These are phyloP conservation scores for Coemansia linderi DNA, from an alignment of 371 early-diverging fungal genomes.

Conservation along the genomic window DNA sequence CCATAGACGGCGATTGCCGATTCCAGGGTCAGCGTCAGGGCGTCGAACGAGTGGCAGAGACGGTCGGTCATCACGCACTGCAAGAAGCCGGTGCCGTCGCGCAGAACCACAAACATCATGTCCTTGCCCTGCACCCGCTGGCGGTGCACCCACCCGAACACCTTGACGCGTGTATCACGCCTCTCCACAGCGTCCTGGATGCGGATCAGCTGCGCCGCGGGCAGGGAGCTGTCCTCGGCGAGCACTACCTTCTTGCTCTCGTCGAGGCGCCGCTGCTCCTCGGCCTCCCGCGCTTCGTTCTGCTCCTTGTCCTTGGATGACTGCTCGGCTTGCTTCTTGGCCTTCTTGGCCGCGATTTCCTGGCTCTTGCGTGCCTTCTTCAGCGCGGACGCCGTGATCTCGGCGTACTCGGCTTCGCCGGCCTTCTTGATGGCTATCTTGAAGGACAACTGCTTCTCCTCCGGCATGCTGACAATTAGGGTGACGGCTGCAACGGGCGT, in stretches of 20 bases:
- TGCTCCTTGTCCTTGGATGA: constrained; percentile 73
- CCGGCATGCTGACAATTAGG: constrained; percentile 23
- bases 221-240: constrained; percentile 74
- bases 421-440: constrained; percentile 72
- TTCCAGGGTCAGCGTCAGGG: constrained; percentile 88
- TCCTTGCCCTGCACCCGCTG: constrained; percentile 95
- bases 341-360: constrained; percentile 84
- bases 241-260: constrained; percentile 82
- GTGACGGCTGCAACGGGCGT: constrained; percentile 67
- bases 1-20: constrained; percentile 91
- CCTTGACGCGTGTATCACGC: constrained; percentile 79
- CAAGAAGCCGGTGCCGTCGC: constrained; percentile 93
- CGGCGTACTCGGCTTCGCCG: constrained; percentile 66
- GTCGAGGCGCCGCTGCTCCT: constrained; percentile 79
- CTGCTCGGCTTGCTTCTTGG: constrained; percentile 75
- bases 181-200: constrained; percentile 67
- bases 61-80: constrained; percentile 91
- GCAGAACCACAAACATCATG: constrained; percentile 90
- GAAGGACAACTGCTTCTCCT: constrained; percentile 41
- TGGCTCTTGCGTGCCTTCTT: constrained; percentile 91
- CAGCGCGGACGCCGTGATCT: constrained; percentile 84
- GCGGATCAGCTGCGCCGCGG: constrained; percentile 81
- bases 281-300: constrained; percentile 66
- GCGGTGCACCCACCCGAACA: constrained; percentile 96
- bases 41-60: constrained; percentile 94